Conservation (phyloP, 768 basidiomycete species). For the Phylloporus rhodoxanthus region DNA sequence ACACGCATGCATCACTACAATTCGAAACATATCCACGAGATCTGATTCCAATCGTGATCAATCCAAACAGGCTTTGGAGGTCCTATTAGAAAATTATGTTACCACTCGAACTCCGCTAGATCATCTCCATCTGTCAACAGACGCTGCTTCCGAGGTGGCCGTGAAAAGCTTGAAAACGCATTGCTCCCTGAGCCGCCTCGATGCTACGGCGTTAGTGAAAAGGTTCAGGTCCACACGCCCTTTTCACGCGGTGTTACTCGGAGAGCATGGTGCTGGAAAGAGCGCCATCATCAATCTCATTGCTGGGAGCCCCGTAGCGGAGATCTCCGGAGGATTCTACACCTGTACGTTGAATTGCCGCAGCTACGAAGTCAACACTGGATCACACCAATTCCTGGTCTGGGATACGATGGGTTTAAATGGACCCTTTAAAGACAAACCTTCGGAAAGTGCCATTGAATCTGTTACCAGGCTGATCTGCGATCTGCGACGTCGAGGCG, state of each 20-base stretch:
- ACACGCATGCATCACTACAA: no score
- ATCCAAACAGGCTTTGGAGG: conserved; percentile 13
- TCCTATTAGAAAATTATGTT: conserved; percentile 6
- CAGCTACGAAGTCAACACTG: conserved; percentile 21
- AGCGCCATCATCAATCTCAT: conserved; percentile 38
- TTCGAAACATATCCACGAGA: no score
- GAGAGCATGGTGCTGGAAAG: conserved; percentile 37
- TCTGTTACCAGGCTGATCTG: conserved; percentile 26
- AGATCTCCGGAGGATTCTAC: no score
- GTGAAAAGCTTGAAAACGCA: conserved; percentile 5
- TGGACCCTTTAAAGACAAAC: conserved; percentile 4
- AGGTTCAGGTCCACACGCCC: conserved; percentile 11
- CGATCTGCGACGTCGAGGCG: conserved; percentile 22
- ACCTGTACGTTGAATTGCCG: conserved; percentile 27
- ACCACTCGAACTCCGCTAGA: conserved; percentile 3
- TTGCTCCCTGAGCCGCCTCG: conserved; percentile 6
- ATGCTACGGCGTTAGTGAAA: conserved; percentile 11
- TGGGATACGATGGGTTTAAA: conserved; percentile 31
- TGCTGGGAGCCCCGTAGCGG: conserved; percentile 18
- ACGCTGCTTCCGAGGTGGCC: not conserved
- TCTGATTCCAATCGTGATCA: no score
- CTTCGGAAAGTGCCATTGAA: conserved; percentile 12
- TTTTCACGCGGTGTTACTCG: conserved; percentile 34
- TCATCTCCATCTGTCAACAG: conserved; percentile 10
- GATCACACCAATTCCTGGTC: conserved; percentile 16